A percentile compares a stretch with the other conserved stretches of the same genome.
These are phyloP conservation scores for Plasmodium cynomolgi DNA, from an alignment of 169 alveolate species.

Conservation along the genomic window DNA sequence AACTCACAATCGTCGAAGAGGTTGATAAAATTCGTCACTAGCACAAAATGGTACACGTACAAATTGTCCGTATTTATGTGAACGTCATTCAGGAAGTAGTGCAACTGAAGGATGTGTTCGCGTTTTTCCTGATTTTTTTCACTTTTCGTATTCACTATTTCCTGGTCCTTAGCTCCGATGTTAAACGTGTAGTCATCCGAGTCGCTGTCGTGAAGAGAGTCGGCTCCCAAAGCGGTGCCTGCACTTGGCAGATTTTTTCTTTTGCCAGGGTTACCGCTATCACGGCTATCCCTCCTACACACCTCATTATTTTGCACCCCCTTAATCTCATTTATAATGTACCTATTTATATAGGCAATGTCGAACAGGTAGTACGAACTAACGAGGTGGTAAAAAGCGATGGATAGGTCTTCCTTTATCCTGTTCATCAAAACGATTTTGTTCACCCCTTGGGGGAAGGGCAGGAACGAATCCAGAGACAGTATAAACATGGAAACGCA, in stretches of 20 bases:
- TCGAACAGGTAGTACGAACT: conserved; percentile 14
- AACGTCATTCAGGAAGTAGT: conserved; percentile 42
- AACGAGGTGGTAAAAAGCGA: not conserved
- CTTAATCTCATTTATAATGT: not conserved
- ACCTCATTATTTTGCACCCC: not conserved
- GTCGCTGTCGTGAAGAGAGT: not conserved
- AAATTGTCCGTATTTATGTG: conserved; percentile 9
- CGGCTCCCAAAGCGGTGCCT: not conserved
- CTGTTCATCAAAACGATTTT: conserved; percentile 24
- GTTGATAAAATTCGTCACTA: conserved; percentile 46
- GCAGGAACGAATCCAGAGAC: conserved; percentile 17
- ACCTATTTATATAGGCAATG: conserved; percentile 29
- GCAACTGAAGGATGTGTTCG: not conserved
- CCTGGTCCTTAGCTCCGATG: conserved; percentile 14
- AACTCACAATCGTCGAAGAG: conserved; percentile 50
- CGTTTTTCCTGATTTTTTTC: not conserved
- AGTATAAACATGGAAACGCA: conserved; percentile 26
- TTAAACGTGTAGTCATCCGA: conserved; percentile 59
- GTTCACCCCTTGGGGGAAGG: conserved; percentile 44
- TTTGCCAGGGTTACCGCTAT: not conserved
- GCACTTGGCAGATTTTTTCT: not conserved
- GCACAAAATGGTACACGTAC: conserved; percentile 6
- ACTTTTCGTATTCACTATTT: not conserved
- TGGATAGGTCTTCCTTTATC: conserved; percentile 10
- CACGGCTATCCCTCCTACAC: not conserved